phyloP scores from a whole-genome alignment of 1,139 yeast species.

The Suhomyces kunorum region DNA sequence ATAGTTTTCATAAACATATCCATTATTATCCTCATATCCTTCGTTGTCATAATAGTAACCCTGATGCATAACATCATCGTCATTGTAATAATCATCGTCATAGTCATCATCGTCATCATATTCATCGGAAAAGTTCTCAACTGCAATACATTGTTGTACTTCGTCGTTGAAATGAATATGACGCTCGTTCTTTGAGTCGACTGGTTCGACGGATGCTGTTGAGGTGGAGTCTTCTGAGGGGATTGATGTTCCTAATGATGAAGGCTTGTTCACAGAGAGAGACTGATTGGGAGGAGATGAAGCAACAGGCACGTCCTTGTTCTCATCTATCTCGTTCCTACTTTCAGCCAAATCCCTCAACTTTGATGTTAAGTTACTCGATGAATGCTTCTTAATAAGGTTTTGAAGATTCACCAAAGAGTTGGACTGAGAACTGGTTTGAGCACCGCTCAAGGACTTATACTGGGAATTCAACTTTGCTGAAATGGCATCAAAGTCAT shows the following conservation, averaged over 20 bases:
- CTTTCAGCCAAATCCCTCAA: neutral
- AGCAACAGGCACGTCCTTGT: neutral
- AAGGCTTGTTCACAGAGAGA: neutral
- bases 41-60: slow-evolving; percentile 13
- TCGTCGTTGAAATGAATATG: slow-evolving; percentile 90
- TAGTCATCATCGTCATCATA: slow-evolving; percentile 32
- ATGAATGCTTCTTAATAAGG: slow-evolving; percentile 13
- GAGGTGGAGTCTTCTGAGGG: neutral
- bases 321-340: neutral
- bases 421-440: slow-evolving; percentile 21
- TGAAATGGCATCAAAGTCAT: slow-evolving; percentile 59
- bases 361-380: slow-evolving; percentile 10
- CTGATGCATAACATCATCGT: slow-evolving; percentile 15
- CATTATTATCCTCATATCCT: slow-evolving; percentile 5
- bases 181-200: slow-evolving; percentile 38
- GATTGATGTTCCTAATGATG: neutral
- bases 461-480: slow-evolving; percentile 64
- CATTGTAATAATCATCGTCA: slow-evolving; percentile 19
- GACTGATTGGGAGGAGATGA: neutral
- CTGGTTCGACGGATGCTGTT: neutral
- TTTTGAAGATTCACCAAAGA: slow-evolving; percentile 20
- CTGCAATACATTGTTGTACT: slow-evolving; percentile 87
- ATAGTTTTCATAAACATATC: slow-evolving; percentile 9
- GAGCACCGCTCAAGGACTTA: slow-evolving; percentile 20
- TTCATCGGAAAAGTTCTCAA: slow-evolving; percentile 46